A percentile compares a stretch with the other conserved stretches of the same genome.
Conservation (phyloP, 208 protist genomes). For the Trypanosoma brucei region DNA sequence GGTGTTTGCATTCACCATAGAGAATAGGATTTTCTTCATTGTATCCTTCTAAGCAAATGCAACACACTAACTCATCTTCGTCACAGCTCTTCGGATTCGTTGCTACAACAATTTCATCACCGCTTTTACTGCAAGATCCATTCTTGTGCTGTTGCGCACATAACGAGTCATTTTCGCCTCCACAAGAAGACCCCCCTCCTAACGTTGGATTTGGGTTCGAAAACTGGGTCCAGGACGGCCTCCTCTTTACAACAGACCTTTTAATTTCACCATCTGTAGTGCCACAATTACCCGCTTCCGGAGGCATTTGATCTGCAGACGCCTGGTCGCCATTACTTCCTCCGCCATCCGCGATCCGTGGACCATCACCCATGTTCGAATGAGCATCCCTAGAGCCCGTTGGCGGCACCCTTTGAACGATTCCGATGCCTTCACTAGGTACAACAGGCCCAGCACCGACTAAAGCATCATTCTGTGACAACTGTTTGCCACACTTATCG, state of each 20-base stretch:
- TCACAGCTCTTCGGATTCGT: neutral
- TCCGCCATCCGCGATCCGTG: too few relatives aligned
- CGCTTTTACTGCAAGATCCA: neutral
- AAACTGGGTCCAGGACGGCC: neutral
- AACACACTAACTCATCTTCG: slow-evolving; percentile 61
- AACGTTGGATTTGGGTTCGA: neutral
- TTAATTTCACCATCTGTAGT: neutral
- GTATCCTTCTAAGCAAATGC: slow-evolving; percentile 77
- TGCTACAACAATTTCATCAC: neutral
- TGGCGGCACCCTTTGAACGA: too few relatives aligned
- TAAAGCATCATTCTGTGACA: neutral
- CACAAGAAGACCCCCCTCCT: neutral
- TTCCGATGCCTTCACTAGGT: neutral
- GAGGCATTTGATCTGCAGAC: too few relatives aligned
- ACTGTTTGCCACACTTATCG: neutral
- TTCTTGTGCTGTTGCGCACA: neutral
- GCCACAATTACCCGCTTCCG: neutral
- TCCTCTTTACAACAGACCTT: neutral
- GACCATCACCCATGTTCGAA: too few relatives aligned
- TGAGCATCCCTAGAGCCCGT: too few relatives aligned
- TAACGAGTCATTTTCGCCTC: neutral
- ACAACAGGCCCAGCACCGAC: neutral
- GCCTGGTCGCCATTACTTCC: too few relatives aligned
- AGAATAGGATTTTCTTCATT: slow-evolving; percentile 54
- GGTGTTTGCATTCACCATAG: slow-evolving; percentile 48